phyloP scores from a whole-genome alignment of 2,329 filamentous ascomycete genomes.

The Colletotrichum ledebouriae region DNA sequence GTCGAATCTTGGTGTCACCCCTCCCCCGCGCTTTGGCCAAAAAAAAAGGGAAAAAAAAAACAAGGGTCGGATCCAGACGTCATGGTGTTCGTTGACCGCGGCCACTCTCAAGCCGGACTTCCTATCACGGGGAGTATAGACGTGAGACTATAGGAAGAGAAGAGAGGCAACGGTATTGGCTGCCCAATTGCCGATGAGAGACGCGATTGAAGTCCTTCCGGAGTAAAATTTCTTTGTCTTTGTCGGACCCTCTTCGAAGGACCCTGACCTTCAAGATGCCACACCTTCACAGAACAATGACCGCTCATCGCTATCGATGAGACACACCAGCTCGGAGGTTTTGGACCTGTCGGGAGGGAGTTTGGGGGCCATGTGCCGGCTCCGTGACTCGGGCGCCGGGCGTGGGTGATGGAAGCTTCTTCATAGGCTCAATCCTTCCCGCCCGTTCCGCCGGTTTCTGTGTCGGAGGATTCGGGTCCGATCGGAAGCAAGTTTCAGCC shows the following conservation, averaged over 20 bases:
- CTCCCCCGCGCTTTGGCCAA: constrained; percentile 5
- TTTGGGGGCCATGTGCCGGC: constrained; percentile 20
- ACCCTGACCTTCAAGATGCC: background rate
- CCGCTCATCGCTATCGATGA: constrained; percentile 2
- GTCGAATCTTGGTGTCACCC: background rate
- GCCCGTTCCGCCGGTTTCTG: constrained; percentile 7
- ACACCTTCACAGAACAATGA: too few relatives aligned
- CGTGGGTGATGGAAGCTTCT: constrained; percentile 11
- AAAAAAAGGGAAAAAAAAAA: background rate
- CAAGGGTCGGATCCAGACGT: background rate
- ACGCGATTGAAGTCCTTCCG: too few relatives aligned
- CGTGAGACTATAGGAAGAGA: too few relatives aligned
- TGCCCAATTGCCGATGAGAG: too few relatives aligned
- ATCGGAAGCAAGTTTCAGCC: background rate
- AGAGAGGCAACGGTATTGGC: too few relatives aligned
- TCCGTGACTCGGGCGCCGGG: constrained; percentile 11
- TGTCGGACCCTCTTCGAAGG: background rate
- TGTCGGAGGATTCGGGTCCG: background rate
- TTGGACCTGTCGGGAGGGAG: constrained; percentile 18
- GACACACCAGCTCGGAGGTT: background rate
- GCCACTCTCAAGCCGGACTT: too few relatives aligned
- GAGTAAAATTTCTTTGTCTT: too few relatives aligned
- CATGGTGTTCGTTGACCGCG: background rate
- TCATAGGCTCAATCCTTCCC: constrained; percentile 14
- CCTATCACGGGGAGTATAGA: too few relatives aligned